Evolutionary conservation across 108 stramenopile species (phyloP).

Genomic region (Thalassiosira profunda): DNA sequence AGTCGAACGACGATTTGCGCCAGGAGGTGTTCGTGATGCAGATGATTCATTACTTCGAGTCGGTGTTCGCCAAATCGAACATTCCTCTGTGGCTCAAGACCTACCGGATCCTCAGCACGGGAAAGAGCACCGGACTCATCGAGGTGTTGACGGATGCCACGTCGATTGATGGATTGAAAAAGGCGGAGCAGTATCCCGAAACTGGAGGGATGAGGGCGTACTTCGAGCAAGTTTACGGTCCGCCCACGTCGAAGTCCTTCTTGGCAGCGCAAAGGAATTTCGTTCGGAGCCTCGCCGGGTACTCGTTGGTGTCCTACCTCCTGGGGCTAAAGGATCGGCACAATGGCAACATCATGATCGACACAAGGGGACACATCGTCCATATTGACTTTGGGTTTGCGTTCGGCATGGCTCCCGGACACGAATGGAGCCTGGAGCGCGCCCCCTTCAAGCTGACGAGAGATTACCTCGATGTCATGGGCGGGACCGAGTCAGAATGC

Average conservation of each 20-base stretch:
- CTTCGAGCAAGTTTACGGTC: conserved; percentile 90
- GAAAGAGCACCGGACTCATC: conserved; percentile 92
- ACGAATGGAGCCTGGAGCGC: conserved; percentile 95
- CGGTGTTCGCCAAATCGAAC: conserved; percentile 88
- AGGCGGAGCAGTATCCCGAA: conserved; percentile 87
- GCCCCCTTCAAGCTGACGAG: conserved; percentile 98
- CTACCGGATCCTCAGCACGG: conserved; percentile 96
- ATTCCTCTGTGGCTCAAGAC: conserved; percentile 95
- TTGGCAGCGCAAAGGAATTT: conserved; percentile 93
- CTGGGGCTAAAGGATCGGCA: conserved; percentile 98
- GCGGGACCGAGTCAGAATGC: conserved; percentile 70
- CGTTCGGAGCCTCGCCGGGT: conserved; percentile 88
- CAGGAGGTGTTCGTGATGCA: conserved; percentile 98
- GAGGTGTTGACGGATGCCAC: conserved; percentile 94
- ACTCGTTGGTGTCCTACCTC: conserved; percentile 93
- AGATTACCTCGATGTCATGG: conserved; percentile 97
- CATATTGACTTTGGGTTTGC: conserved; percentile 99
- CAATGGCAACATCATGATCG: conserved; percentile 99
- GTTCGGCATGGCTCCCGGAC: conserved; percentile 97
- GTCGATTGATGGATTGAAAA: conserved; percentile 96
- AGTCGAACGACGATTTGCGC: conserved; percentile 98
- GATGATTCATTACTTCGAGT: conserved; percentile 98
- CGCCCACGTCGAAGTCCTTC: conserved; percentile 80
- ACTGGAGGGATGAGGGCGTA: conserved; percentile 87
- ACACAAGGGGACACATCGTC: conserved; percentile 93